A percentile compares a stretch with the other conserved stretches of the same genome.
phyloP scores from a whole-genome alignment of 768 basidiomycete genomes.

The Mycena polygramma region DNA sequence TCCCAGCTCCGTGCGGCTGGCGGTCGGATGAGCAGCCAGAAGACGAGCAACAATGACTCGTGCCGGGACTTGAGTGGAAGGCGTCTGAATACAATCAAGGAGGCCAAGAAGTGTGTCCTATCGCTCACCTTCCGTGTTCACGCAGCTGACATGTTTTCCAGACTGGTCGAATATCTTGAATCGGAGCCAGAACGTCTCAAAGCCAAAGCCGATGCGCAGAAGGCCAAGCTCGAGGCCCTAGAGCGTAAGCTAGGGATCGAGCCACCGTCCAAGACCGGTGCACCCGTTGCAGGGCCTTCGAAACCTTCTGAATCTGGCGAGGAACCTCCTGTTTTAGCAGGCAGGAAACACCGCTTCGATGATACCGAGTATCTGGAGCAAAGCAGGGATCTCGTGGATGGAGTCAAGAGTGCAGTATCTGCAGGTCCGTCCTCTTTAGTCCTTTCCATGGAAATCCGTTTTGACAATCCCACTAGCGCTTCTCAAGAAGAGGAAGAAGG shows the following conservation, averaged over 20 bases:
- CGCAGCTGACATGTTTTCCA: slow-evolving; percentile 44
- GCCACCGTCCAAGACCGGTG: slow-evolving; percentile 47
- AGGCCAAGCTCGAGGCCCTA: slow-evolving; percentile 85
- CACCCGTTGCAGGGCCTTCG: slow-evolving; percentile 51
- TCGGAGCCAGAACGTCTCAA: slow-evolving; percentile 85
- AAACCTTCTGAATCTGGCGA: slow-evolving; percentile 44
- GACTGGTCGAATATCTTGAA: slow-evolving; percentile 89
- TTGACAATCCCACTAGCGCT: slow-evolving; percentile 59
- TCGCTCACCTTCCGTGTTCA: not conserved
- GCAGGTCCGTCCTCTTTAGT: slow-evolving; percentile 65
- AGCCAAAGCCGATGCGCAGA: slow-evolving; percentile 81
- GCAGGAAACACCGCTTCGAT: slow-evolving; percentile 91
- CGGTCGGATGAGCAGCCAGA: slow-evolving; percentile 96
- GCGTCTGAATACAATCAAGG: slow-evolving; percentile 93
- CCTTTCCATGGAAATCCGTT: slow-evolving; percentile 25
- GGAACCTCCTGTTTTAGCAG: slow-evolving; percentile 64
- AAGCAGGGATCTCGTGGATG: slow-evolving; percentile 90
- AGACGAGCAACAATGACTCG: slow-evolving; percentile 95
- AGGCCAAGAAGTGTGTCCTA: slow-evolving; percentile 87
- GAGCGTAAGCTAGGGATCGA: slow-evolving; percentile 88
- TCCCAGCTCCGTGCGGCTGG: slow-evolving; percentile 97
- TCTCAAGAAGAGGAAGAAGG: slow-evolving; percentile 83
- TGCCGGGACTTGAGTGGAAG: slow-evolving; percentile 94
- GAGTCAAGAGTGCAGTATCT: slow-evolving; percentile 91
- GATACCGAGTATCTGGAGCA: slow-evolving; percentile 94